Evolutionary conservation across 2,329 filamentous ascomycete genomes (phyloP).

Genomic region (Pezizomycotina sp.): DNA sequence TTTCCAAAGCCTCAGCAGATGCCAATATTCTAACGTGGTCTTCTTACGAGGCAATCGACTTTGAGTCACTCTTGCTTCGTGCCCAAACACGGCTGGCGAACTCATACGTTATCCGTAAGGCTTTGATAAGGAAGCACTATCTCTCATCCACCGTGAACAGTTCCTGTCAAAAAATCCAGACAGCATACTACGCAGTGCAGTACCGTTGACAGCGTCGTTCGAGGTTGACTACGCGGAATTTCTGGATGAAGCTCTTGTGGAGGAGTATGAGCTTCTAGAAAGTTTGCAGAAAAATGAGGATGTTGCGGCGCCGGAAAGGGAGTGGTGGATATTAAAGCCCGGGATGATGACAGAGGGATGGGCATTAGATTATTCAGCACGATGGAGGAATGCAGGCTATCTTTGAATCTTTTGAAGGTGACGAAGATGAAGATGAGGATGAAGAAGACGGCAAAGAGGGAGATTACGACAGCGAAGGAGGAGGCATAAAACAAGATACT

Average conservation of each 20-base stretch:
- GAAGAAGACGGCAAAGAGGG: conserved; percentile 38
- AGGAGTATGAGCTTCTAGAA: conserved; percentile 72
- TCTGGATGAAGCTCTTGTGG: conserved; percentile 76
- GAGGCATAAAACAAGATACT: conserved; percentile 27
- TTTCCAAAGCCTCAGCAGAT: conserved; percentile 23
- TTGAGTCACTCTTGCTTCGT: conserved; percentile 52
- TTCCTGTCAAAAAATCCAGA: conserved; percentile 73
- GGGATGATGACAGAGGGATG: conserved; percentile 92
- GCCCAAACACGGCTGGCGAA: conserved; percentile 53
- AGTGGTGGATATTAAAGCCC: conserved; percentile 98
- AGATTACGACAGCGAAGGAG: conserved; percentile 27
- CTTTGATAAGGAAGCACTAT: conserved; percentile 90
- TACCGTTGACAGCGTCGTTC: conserved; percentile 67
- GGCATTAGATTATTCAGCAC: conserved; percentile 80
- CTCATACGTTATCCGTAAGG: conserved; percentile 89
- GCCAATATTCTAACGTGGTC: conserved; percentile 56
- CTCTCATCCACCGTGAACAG: conserved; percentile 66
- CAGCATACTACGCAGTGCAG: conserved; percentile 50
- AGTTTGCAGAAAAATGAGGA: conserved; percentile 55
- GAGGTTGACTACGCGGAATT: conserved; percentile 97
- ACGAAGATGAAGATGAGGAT: conserved; percentile 47
- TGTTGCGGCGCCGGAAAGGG: conserved; percentile 32
- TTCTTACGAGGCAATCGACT: conserved; percentile 76
- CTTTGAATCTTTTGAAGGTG: conserved; percentile 80
- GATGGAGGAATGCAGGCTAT: conserved; percentile 69